Evolutionary conservation across 805 yeast genomes (phyloP), one percentile per base, ranked within the genome.

Genomic region (Sungouiella blattae): DNA sequence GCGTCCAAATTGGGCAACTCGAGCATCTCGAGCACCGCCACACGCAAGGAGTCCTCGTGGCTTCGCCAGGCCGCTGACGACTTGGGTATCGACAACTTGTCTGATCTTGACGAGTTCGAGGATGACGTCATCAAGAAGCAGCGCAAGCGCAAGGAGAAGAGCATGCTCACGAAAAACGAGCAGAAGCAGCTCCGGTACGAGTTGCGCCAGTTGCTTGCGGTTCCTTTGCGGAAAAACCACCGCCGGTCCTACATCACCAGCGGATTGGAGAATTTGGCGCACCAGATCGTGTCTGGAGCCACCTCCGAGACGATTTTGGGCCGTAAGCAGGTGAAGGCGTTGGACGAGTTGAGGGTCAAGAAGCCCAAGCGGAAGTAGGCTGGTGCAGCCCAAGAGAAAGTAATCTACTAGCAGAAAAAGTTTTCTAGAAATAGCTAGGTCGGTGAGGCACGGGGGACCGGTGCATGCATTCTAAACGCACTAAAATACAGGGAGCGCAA

Each of bases 1-100:
- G 86, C 97, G 5, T 71, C 82, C 15, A 75, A 80, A 49, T 64
- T 93, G 33, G 89, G 94, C 0, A 95, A 86, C 45, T 69, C 86
- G 12, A 78, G 77, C 26, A 66, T 80, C 11, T 75, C 81, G 2
- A 60, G 75, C 2, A 74, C 80, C 13, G 74, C 84, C 4, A 60
- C 77, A 22, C 69, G 67, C 25, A 83, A 82, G 49, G 93, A 87
- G 45, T 79, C 78, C 37, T 68, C 77, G 16, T 88, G 98, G 97
- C 67, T 88, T 40, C 74, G 77, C 40, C 79, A 87, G 53, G 97
- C 96, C 0, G 98, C 98, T 0, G 93, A 84, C 35, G 98, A 93
- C 33, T 69, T 93, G 37, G 98, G 95, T 6, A 62, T 89, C 26
- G 96, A 85, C 23, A 70, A 80, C 33, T 60, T 78, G 35, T 67